Percentiles rank a stretch among this genome's conserved stretches.
These are phyloP conservation scores for Suillus occidentalis DNA, from an alignment of 768 basidiomycete species.

Conservation along the genomic window DNA sequence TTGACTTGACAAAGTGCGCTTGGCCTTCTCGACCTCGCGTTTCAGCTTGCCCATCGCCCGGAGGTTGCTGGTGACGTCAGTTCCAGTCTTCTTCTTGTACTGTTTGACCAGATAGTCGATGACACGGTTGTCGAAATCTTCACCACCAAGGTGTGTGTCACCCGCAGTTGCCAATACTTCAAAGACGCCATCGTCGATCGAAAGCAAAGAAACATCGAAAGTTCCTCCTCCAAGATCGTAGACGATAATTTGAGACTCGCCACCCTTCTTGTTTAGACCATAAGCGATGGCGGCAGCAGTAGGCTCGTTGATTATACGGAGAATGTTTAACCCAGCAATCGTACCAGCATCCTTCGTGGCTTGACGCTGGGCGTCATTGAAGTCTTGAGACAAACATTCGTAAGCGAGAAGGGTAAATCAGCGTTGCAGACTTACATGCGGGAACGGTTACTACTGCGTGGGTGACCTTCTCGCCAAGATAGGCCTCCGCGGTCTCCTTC, in stretches of 20 bases:
- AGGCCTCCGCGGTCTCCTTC: slow-evolving; percentile 99
- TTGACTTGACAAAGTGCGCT: slow-evolving; percentile 89
- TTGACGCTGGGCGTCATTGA: slow-evolving; percentile 99
- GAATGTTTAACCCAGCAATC: slow-evolving; percentile 91
- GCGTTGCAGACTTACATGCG: slow-evolving; percentile 57
- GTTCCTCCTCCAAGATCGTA: slow-evolving; percentile 99
- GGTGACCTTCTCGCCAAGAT: slow-evolving; percentile 93
- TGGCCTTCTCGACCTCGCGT: slow-evolving; percentile 92
- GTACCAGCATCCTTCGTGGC: slow-evolving; percentile 98
- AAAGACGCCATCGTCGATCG: slow-evolving; percentile 92
- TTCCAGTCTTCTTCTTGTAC: slow-evolving; percentile 92
- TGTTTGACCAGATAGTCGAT: slow-evolving; percentile 87
- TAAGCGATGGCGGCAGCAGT: slow-evolving; percentile 98
- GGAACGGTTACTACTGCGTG: slow-evolving; percentile 99
- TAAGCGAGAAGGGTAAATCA: background rate
- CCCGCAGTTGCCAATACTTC: slow-evolving; percentile 90
- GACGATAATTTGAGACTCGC: slow-evolving; percentile 94
- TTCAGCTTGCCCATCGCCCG: slow-evolving; percentile 89
- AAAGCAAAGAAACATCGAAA: slow-evolving; percentile 96
- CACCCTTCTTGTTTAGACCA: slow-evolving; percentile 94
- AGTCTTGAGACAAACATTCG: slow-evolving; percentile 60
- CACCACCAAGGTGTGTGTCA: slow-evolving; percentile 93
- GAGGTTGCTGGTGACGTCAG: slow-evolving; percentile 76
- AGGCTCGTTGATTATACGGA: slow-evolving; percentile 98
- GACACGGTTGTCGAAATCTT: slow-evolving; percentile 94